Base-by-base conservation (phyloP, 306 rosid species). In the Prunus mira region DNA sequence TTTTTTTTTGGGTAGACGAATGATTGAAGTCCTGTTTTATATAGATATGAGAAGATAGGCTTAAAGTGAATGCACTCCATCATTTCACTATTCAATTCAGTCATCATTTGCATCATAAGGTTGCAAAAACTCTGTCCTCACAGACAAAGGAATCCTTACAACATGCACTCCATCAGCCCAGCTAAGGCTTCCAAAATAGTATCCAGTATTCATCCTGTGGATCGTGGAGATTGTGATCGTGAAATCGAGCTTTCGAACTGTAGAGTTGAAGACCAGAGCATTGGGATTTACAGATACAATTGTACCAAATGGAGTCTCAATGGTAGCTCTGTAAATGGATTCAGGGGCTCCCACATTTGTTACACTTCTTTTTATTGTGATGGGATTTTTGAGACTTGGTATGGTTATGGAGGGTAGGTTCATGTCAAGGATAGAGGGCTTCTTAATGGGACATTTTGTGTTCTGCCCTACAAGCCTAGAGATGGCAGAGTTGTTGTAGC, bases 371-470 rank as follows among this genome's bases (percentile, higher is more conserved):
- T 78, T 73, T 27, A 82, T 47, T 52, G 80, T 55, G 76, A 81
- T 71, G 38, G 77, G 65, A 61, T 67, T 80, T 67, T 68, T 49
- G 27, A 82, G 75, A 71, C 74, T 73, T 67, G 88, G 87, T 67
- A 87, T 76, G 62, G 84, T 87, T 27, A 81, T 79, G 61, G 91
- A 80, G 68, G 87, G 93, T 12, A 85, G 69, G 71, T 89, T 87
- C 22, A 85, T 41, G 74, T 87, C 81, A 58, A 82, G 73, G 54
- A 84, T 38, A 12, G 88, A 87, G 19, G 78, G 69, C 65, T 61
- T 70, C 13, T 78, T 56, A 2, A n/a, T 28, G 47, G 86, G 87
- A 79, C 90, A 86, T 34, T 46, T 69, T 67, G 79, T 79, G 25
- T 71, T 56, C 1, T 68, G 55, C 41, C 78, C 81, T 3, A 55